These are phyloP conservation scores for Lentinula detonsa DNA, from an alignment of 768 basidiomycete species.

Conservation along the genomic window DNA sequence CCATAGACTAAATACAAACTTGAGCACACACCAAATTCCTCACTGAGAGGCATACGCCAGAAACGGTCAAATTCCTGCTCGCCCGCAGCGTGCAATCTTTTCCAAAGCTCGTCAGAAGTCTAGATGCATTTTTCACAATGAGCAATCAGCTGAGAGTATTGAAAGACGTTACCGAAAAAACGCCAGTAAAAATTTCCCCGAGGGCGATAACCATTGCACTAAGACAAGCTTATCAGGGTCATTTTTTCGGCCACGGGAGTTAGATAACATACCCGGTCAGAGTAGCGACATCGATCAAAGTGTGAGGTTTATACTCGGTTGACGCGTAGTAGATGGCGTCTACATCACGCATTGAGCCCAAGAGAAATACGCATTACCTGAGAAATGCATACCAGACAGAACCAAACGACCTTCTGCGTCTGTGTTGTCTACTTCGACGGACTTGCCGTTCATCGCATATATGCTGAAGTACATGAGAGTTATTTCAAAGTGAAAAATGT, in stretches of 20 bases:
- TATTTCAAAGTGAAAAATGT: neutral
- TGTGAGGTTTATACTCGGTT: slow-evolving; percentile 72
- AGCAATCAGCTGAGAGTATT: neutral
- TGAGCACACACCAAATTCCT: slow-evolving; percentile 44
- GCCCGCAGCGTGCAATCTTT: slow-evolving; percentile 60
- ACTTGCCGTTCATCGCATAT: slow-evolving; percentile 86
- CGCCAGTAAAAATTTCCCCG: slow-evolving; percentile 72
- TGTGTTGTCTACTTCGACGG: slow-evolving; percentile 83
- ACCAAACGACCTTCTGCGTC: slow-evolving; percentile 80
- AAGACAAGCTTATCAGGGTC: neutral
- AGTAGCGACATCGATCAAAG: slow-evolving; percentile 83
- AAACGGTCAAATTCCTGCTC: slow-evolving; percentile 74
- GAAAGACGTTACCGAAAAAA: slow-evolving; percentile 55
- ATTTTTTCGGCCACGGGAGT: too few relatives aligned
- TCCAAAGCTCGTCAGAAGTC: slow-evolving; percentile 75
- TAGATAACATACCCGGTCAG: slow-evolving; percentile 58
- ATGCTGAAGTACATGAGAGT: slow-evolving; percentile 33
- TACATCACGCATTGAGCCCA: slow-evolving; percentile 12
- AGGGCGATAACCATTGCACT: slow-evolving; percentile 71
- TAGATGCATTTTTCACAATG: slow-evolving; percentile 15
- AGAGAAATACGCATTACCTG: neutral
- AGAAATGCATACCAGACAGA: slow-evolving; percentile 49
- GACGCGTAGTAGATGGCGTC: slow-evolving; percentile 85
- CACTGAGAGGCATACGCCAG: slow-evolving; percentile 89
- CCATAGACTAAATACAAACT: too few relatives aligned